Evolutionary conservation across 2,329 filamentous ascomycete genomes (phyloP).

Genomic region (Helotiales sp.): DNA sequence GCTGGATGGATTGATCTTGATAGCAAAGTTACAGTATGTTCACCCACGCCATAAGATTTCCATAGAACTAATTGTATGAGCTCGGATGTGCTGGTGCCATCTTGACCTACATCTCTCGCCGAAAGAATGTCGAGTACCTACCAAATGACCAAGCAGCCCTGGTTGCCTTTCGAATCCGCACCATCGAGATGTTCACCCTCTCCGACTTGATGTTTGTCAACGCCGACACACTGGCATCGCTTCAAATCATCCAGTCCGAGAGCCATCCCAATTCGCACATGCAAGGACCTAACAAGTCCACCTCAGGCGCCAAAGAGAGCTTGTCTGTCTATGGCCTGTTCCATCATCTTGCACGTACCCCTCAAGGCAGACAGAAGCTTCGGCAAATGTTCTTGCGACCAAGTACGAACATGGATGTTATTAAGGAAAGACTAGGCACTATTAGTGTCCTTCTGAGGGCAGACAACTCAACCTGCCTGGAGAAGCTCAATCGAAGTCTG

Average conservation of each 20-base stretch:
- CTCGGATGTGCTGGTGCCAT: conserved; percentile 87
- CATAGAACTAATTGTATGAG: conserved; percentile 22
- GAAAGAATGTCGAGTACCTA: conserved; percentile 61
- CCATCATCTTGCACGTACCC: conserved; percentile 69
- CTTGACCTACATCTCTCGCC: conserved; percentile 73
- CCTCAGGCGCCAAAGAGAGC: conserved; percentile 71
- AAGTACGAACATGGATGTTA: conserved; percentile 64
- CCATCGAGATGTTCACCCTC: conserved; percentile 75
- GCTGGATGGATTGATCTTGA: conserved; percentile 73
- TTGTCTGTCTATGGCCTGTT: conserved; percentile 85
- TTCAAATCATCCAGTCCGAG: conserved; percentile 85
- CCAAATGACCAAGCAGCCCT: conserved; percentile 56
- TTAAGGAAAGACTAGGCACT: conserved; percentile 70
- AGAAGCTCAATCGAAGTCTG: conserved; percentile 59
- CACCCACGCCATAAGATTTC: background rate
- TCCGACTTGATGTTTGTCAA: conserved; percentile 72
- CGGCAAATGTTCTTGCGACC: conserved; percentile 83
- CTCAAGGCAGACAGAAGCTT: conserved; percentile 73
- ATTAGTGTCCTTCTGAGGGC: conserved; percentile 66
- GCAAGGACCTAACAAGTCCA: conserved; percentile 63
- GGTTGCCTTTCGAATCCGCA: conserved; percentile 59
- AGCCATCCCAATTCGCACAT: conserved; percentile 80
- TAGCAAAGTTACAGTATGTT: conserved; percentile 64
- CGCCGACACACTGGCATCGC: conserved; percentile 72
- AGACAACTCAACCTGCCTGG: conserved; percentile 61